Percentiles rank a stretch among this genome's conserved stretches.
These are phyloP conservation scores for Cercophora samala DNA, from an alignment of 495 filamentous ascomycete genomes.

Conservation along the genomic window DNA sequence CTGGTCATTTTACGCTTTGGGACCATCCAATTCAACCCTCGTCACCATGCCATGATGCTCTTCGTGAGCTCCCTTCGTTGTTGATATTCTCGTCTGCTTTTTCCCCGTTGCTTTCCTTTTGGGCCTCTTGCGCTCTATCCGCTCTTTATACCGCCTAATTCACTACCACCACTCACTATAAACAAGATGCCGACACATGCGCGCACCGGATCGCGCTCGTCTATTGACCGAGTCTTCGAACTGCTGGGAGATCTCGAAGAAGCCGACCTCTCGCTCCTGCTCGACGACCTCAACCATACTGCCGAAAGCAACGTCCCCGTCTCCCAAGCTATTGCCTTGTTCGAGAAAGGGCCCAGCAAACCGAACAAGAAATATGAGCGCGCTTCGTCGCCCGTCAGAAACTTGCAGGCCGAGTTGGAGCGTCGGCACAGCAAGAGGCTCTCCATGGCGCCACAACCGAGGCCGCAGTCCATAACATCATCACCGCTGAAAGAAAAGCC, in stretches of 20 bases:
- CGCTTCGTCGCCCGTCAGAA: constrained; percentile 33
- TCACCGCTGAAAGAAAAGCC: constrained; percentile 2
- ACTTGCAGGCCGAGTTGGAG: constrained; percentile 33
- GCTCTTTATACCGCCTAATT: neutral
- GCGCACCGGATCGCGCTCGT: constrained; percentile 35
- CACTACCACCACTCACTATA: neutral
- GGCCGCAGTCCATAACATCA: constrained; percentile 6
- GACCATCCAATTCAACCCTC: constrained; percentile 4
- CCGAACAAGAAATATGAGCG: constrained; percentile 27
- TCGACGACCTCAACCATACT: constrained; percentile 40
- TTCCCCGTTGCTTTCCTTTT: neutral
- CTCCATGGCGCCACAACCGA: constrained; percentile 27
- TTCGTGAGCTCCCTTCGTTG: constrained; percentile 15
- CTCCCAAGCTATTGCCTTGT: constrained; percentile 35
- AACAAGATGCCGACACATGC: constrained; percentile 33
- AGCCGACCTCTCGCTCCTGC: constrained; percentile 32
- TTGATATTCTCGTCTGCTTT: neutral
- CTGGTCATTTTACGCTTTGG: constrained; percentile 9
- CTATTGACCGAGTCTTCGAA: constrained; percentile 40
- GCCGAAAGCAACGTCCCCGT: constrained; percentile 40
- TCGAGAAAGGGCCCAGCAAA: constrained; percentile 25
- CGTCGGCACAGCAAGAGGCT: constrained; percentile 38
- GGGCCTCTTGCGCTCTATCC: constrained; percentile 6
- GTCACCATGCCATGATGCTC: constrained; percentile 17
- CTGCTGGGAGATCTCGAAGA: constrained; percentile 40